Percentiles rank a stretch among this genome's conserved stretches.
phyloP scores from a whole-genome alignment of 306 rosid species.

The Pyrus communis region DNA sequence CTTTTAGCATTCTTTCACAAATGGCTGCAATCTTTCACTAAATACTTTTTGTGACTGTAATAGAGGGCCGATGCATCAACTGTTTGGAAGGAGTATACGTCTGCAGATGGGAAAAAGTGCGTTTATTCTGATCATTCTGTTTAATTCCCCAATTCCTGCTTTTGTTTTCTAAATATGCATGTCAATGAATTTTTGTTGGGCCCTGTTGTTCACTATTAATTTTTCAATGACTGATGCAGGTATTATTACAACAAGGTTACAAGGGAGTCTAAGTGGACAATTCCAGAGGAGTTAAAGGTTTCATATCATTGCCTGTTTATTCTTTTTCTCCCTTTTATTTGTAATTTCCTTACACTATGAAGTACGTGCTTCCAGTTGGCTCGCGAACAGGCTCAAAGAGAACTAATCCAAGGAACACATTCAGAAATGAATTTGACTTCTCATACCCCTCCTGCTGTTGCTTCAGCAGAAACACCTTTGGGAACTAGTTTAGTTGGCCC shows the following conservation, averaged over 20 bases:
- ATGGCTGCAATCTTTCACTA: slow-evolving; percentile 18
- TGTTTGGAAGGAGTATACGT: slow-evolving; percentile 93
- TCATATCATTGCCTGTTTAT: slow-evolving; percentile 13
- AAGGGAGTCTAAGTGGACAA: slow-evolving; percentile 91
- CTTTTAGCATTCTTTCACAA: slow-evolving; percentile 15
- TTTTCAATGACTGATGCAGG: slow-evolving; percentile 43
- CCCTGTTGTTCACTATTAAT: slow-evolving; percentile 2
- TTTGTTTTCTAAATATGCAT: background rate
- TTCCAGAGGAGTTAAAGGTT: slow-evolving; percentile 98
- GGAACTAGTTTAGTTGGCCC: slow-evolving; percentile 37
- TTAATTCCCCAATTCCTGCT: slow-evolving; percentile 1
- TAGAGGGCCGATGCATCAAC: slow-evolving; percentile 99
- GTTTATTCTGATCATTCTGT: slow-evolving; percentile 23
- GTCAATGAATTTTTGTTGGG: background rate
- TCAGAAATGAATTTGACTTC: slow-evolving; percentile 40
- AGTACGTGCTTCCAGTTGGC: slow-evolving; percentile 61
- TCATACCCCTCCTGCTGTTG: slow-evolving; percentile 30
- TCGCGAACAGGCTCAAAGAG: slow-evolving; percentile 84
- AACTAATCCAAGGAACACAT: slow-evolving; percentile 44
- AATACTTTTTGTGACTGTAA: slow-evolving; percentile 45
- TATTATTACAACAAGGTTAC: slow-evolving; percentile 92
- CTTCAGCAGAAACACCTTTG: slow-evolving; percentile 37
- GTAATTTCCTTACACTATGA: slow-evolving; percentile 11
- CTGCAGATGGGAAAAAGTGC: slow-evolving; percentile 93
- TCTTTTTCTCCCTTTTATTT: background rate